A percentile compares a stretch with the other conserved stretches of the same genome.
Evolutionary conservation across 2,329 filamentous ascomycete species (phyloP).

Genomic region (Ceratocystis papillata): DNA sequence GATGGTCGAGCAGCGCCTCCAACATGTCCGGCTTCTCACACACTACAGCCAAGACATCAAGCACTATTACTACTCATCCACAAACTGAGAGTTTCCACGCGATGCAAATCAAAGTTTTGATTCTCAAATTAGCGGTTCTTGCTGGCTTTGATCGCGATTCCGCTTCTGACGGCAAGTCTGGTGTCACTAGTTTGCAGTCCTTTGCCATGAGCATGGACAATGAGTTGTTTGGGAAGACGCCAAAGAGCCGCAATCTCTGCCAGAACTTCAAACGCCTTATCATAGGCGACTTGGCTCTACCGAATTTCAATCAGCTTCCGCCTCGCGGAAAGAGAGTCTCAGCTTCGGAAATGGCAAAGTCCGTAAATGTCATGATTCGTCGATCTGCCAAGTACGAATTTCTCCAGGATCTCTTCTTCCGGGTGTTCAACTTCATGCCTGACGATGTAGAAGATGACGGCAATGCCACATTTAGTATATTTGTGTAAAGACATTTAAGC

Average conservation of each 20-base stretch:
- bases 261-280: conserved; percentile 74
- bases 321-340: conserved; percentile 47
- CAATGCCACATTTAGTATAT: conserved; percentile 41
- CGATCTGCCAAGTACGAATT: conserved; percentile 63
- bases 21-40: conserved; percentile 73
- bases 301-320: conserved; percentile 36
- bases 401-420: conserved; percentile 67
- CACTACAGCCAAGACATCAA: conserved; percentile 52
- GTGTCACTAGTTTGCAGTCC: conserved; percentile 50
- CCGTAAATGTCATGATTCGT: conserved; percentile 63
- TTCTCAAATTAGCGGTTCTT: conserved; percentile 77
- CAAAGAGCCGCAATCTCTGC: conserved; percentile 60
- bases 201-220: conserved; percentile 67
- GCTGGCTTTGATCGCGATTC: conserved; percentile 61
- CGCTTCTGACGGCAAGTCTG: conserved; percentile 36
- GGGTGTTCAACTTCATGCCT: conserved; percentile 74
- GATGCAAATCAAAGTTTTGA: conserved; percentile 63
- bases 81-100: conserved; percentile 65
- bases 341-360: conserved; percentile 68
- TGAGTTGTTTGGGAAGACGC: conserved; percentile 64
- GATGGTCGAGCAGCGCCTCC: conserved; percentile 74
- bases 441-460: conserved; percentile 62
- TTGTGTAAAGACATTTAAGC: conserved; percentile 33
- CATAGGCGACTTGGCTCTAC: conserved; percentile 53
- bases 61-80: conserved; percentile 60